Evolutionary conservation across 2,329 filamentous ascomycete species (phyloP), one percentile per base, ranked within the genome.

Genomic region (Exophiala mesophila): DNA sequence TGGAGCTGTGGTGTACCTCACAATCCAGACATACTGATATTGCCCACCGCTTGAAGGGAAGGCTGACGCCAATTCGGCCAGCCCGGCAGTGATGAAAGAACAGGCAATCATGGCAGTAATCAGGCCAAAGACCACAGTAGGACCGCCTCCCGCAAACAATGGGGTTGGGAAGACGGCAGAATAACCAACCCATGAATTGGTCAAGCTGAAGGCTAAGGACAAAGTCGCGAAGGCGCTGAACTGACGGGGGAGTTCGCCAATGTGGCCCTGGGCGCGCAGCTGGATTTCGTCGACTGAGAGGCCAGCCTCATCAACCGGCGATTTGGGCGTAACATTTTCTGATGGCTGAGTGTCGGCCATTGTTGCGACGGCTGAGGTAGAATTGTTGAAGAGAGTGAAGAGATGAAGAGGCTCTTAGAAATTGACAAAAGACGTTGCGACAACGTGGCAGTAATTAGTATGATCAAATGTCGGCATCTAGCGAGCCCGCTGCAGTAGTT

Each of bases 151-250:
- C 23, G 50, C 43, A 4, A 46, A 15, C 7, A 61, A 34, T 13
- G 49, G 47, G 5, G 42, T 45, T 5, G 48, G 33, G 15, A 58
- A 45, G 12, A 39, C 50, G 3, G 50, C 29, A 32, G 29, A 32
- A 13, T 59, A 61, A 4, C 52, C 58, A 5, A 58, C 29, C 59
- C 60, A 62, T 4, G 56, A 57, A 39, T 62, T 62, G 3, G 57
- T 59, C 29, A 60, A 58, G 19, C 47, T 54, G 29, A 57, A 59
- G 7, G 48, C 56, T 4, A 59, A 45, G 6, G 55, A 47, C 9
- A 59, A 26, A 6, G 50, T 48, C 1, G 57, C 57, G 4, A 56
- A 24, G 17, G 37, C 26, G 5, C 37, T 45, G 32, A 56, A 56
- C 16, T 45, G 46, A 12, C 47, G 44, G 3, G 47, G 51, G 17